Conservation (phyloP, 352 stramenopile species). For the Phytophthora pinifolia region DNA sequence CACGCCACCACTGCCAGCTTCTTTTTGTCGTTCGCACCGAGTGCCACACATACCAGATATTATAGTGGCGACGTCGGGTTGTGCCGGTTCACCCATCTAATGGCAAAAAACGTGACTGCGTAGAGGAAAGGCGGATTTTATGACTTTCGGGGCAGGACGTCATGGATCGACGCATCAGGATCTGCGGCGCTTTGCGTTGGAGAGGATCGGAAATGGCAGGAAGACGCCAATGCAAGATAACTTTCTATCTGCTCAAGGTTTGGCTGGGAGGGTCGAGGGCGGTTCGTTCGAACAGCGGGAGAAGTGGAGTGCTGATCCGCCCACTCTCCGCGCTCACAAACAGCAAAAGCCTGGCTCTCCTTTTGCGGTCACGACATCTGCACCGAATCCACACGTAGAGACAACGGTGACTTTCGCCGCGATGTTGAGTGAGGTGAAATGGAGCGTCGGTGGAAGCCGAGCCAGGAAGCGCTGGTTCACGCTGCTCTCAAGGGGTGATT, state of each 20-base stretch:
- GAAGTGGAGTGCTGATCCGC: constrained; percentile 16
- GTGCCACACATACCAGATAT: too few relatives aligned
- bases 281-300: constrained; percentile 16
- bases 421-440: not conserved
- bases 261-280: not conserved
- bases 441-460: too few relatives aligned
- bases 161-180: constrained; percentile 1
- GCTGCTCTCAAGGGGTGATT: too few relatives aligned
- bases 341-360: constrained; percentile 22
- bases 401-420: not conserved
- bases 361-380: constrained; percentile 21
- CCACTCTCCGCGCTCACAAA: constrained; percentile 30
- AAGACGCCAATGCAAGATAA: too few relatives aligned
- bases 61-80: too few relatives aligned
- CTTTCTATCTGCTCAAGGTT: not conserved
- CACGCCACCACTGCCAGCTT: too few relatives aligned
- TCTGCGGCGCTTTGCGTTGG: constrained; percentile 17
- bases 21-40: too few relatives aligned
- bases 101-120: too few relatives aligned
- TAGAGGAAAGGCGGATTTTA: constrained; percentile 17
- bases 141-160: constrained; percentile 1
- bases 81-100: too few relatives aligned
- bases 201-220: not conserved
- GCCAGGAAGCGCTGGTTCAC: too few relatives aligned
- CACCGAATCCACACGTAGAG: constrained; percentile 5